Evolutionary conservation across 1,139 yeast species (phyloP).

Genomic region (Pichia terricola): DNA sequence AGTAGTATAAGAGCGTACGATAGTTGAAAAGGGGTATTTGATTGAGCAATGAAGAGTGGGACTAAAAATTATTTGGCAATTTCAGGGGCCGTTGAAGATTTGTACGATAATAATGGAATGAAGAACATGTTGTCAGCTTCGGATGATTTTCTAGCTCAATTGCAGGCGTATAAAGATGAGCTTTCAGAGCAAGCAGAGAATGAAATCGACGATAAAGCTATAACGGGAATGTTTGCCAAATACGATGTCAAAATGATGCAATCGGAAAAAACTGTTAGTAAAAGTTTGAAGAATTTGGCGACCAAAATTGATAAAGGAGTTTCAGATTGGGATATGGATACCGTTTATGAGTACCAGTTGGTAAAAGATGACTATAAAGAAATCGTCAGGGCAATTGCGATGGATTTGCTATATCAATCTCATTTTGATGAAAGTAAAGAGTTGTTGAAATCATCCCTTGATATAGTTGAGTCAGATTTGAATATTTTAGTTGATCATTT

Average conservation of each 20-base stretch:
- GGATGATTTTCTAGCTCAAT: neutral
- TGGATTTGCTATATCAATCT: conserved; percentile 37
- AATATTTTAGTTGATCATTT: conserved; percentile 27
- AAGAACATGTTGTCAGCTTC: neutral
- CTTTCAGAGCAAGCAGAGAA: neutral
- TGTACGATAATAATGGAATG: neutral
- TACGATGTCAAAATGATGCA: conserved; percentile 12
- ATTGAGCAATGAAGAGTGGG: neutral
- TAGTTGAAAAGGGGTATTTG: neutral
- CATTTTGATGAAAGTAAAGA: conserved; percentile 25
- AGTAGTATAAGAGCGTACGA: no score
- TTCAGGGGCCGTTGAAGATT: neutral
- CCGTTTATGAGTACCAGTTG: conserved; percentile 28
- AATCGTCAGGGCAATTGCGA: conserved; percentile 31
- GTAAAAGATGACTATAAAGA: conserved; percentile 16
- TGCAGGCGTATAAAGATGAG: neutral
- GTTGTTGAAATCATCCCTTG: conserved; percentile 18
- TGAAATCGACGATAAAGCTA: neutral
- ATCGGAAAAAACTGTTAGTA: conserved; percentile 21
- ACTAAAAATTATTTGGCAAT: neutral
- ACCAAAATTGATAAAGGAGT: conserved; percentile 25
- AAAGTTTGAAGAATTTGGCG: conserved; percentile 26
- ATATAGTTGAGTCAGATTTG: conserved; percentile 9
- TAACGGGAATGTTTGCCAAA: neutral
- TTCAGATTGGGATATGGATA: conserved; percentile 24